phyloP scores from a whole-genome alignment of 2,329 filamentous ascomycete species.

The Fusarium ambrosium region DNA sequence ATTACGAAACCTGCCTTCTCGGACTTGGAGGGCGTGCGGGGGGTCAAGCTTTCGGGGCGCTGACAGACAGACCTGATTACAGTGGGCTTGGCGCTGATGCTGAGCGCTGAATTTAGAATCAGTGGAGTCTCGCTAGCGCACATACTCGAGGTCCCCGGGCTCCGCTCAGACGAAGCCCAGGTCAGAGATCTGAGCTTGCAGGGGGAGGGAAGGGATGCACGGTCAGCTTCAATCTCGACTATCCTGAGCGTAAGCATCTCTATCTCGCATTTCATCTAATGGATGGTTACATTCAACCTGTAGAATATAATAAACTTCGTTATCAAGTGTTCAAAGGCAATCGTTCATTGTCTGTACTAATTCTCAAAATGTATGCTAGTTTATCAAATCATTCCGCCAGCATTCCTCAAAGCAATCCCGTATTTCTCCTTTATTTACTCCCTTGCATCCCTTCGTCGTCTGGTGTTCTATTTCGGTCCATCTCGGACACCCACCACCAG shows the following conservation, averaged over 20 bases:
- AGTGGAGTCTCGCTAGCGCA: slow-evolving; percentile 7
- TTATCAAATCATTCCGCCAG: not conserved
- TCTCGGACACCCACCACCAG: not conserved
- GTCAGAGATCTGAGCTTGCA: not conserved
- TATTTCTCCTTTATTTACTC: slow-evolving; percentile 23
- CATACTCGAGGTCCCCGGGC: not conserved
- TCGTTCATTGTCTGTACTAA: not conserved
- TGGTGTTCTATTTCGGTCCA: slow-evolving; percentile 31
- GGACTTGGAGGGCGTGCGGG: not conserved
- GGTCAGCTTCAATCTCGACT: not conserved
- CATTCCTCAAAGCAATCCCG: slow-evolving; percentile 4
- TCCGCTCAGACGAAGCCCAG: not conserved
- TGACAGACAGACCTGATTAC: slow-evolving; percentile 23
- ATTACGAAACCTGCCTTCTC: not conserved
- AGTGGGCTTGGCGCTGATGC: slow-evolving; percentile 32
- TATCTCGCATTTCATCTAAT: not conserved
- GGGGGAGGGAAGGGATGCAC: not conserved
- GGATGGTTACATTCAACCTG: not conserved
- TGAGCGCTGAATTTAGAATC: slow-evolving; percentile 35
- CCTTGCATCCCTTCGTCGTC: slow-evolving; percentile 1
- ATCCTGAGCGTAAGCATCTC: not conserved
- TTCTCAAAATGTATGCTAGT: not conserved
- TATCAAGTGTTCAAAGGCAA: not conserved
- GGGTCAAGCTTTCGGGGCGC: slow-evolving; percentile 4
- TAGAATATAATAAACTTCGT: not conserved